These are phyloP conservation scores for Stephania cephalantha DNA, from an alignment of 164 flowering plant genomes.

Conservation along the genomic window DNA sequence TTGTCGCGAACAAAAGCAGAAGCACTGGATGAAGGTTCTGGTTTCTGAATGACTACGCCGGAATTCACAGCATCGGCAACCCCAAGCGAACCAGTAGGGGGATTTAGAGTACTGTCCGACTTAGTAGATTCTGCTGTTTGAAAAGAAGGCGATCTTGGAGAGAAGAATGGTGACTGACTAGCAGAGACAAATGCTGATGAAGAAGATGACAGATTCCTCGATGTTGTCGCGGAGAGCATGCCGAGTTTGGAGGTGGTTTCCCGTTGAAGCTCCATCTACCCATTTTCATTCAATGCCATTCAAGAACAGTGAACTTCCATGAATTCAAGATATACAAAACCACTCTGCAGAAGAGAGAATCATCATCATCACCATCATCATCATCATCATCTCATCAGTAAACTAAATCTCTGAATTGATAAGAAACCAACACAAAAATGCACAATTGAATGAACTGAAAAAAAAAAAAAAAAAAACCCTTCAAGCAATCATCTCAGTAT, in stretches of 20 bases:
- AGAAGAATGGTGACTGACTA: constrained; percentile 84
- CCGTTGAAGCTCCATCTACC: constrained; percentile 59
- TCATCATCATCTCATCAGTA: constrained; percentile 11
- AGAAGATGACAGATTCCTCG: constrained; percentile 76
- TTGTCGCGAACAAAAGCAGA: constrained; percentile 32
- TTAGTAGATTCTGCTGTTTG: constrained; percentile 36
- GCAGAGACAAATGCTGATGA: constrained; percentile 88
- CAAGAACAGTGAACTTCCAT: constrained; percentile 20
- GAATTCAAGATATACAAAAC: constrained; percentile 20
- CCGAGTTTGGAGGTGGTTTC: constrained; percentile 58
- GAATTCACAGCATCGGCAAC: constrained; percentile 22
- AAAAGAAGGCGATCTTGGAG: constrained; percentile 66
- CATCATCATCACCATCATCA: not conserved
- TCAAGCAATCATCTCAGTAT: not conserved
- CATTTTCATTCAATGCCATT: constrained; percentile 22
- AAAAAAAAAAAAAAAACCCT: not conserved
- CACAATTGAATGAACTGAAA: not conserved
- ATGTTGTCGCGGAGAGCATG: constrained; percentile 39
- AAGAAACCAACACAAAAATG: not conserved
- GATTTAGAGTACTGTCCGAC: constrained; percentile 27
- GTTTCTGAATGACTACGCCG: constrained; percentile 25
- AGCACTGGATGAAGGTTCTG: constrained; percentile 22
- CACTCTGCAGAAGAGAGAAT: constrained; percentile 22
- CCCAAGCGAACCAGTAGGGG: constrained; percentile 20
- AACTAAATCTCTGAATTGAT: constrained; percentile 5